Conservation (phyloP, 2,329 filamentous ascomycete genomes). For the Colletotrichum somersetense region DNA sequence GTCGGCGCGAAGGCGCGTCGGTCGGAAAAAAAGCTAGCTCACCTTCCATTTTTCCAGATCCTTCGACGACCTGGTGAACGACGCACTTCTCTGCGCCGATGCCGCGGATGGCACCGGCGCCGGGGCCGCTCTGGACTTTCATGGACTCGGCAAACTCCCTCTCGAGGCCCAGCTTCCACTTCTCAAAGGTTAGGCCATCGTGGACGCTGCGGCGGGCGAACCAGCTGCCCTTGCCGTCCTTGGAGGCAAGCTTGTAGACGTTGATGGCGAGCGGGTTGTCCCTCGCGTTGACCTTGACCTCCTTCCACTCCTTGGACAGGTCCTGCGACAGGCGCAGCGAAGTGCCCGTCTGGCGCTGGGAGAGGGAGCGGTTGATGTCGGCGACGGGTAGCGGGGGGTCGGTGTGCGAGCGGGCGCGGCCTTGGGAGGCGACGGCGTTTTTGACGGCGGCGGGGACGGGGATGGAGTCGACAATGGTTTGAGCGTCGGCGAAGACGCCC, state of each 20-base stretch:
- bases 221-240: constrained; percentile 89
- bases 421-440: constrained; percentile 57
- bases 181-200: constrained; percentile 79
- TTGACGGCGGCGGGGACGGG: constrained; percentile 60
- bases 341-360: constrained; percentile 56
- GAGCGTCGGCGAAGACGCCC: constrained; percentile 74
- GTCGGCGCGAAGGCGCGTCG: not conserved
- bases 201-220: constrained; percentile 89
- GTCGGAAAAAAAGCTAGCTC: constrained; percentile 35
- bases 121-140: constrained; percentile 76
- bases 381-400: constrained; percentile 65
- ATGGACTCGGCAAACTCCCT: constrained; percentile 85
- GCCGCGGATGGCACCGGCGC: constrained; percentile 82
- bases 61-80: constrained; percentile 70
- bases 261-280: constrained; percentile 82
- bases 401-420: constrained; percentile 67
- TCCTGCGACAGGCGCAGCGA: constrained; percentile 62
- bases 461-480: constrained; percentile 81
- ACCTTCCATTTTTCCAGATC: constrained; percentile 74
- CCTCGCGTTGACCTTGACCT: constrained; percentile 76
- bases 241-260: constrained; percentile 83
- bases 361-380: constrained; percentile 63
- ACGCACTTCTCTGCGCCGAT: constrained; percentile 85
- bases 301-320: constrained; percentile 89
- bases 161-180: constrained; percentile 82